Base-by-base conservation (phyloP, 2,329 filamentous ascomycete species). In the Monosporascus sp. region DNA sequence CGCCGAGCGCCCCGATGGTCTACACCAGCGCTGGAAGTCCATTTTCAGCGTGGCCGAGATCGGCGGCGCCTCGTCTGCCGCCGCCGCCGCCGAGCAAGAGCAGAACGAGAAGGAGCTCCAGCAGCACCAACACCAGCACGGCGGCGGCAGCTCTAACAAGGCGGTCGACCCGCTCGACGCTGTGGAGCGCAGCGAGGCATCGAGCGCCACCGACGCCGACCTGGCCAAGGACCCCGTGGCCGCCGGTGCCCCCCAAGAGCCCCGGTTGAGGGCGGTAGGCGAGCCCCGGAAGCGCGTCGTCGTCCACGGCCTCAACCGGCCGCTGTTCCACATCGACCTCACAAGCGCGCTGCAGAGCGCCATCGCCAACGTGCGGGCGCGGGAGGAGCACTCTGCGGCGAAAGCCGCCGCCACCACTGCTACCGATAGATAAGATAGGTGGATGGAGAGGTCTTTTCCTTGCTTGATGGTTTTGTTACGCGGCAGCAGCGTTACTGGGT, bases 31-130 rank as follows among this genome's bases (percentile, higher is more conserved):
- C 54, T 97, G 92, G 93, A 92, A 90, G 68, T 89, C 91, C n/a
- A 91, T 97, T 59, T 97, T 96, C 77, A 91, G 84, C 65, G 90
- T 97, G 22, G 90, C 93, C 2, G 90, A 96, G 65, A 84, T 95
- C 58, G 84, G 90, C 56, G 87, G 90, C 20, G 74, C 76, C 5
- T 73, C 84, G 50, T 89, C 86, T 5, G 88, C 88, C 0, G 87
- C 87, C 1, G 83, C 83, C 0, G 76, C 76, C 7, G 89, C 88
- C 0, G 87, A 92, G 62, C 73, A 79, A 25, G 74, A 79, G 25
- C 78, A 80, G 50, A 87, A 87, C 65, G 78, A 83, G 64, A 78
- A 74, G 60, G 64, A 68, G 53, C 14, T 52, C 52, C 37, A 50
- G 48, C 45, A 52, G 18, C 46, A 31, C 31, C 46, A 53, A 14